These are phyloP conservation scores for Penicillium sp. DNA, from an alignment of 2,329 filamentous ascomycete species.

Conservation along the genomic window DNA sequence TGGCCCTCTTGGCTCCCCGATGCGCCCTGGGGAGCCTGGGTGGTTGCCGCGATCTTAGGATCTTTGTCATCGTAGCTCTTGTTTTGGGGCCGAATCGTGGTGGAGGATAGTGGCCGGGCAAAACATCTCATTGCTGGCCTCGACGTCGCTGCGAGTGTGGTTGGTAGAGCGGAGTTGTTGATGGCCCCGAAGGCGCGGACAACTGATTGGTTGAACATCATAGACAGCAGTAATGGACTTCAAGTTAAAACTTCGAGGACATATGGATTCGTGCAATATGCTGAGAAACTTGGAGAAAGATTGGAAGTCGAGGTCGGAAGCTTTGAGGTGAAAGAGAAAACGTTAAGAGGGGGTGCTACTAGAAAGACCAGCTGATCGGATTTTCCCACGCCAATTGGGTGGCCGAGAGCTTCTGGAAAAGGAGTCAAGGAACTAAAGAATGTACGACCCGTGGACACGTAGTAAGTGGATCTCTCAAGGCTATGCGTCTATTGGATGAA, in stretches of 20 bases:
- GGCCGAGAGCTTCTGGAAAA: not conserved
- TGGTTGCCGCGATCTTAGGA: conserved; percentile 27
- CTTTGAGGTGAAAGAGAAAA: not conserved
- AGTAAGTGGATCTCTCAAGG: not conserved
- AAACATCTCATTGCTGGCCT: conserved; percentile 3
- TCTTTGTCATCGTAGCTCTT: conserved; percentile 30
- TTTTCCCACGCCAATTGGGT: not conserved
- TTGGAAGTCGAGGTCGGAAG: not conserved
- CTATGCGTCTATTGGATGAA: not conserved
- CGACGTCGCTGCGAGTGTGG: not conserved
- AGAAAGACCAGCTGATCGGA: not conserved
- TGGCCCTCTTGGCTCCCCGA: conserved; percentile 58
- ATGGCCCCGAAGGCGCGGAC: not conserved
- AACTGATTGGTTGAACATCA: not conserved
- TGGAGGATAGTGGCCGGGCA: conserved; percentile 32
- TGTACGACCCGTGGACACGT: not conserved
- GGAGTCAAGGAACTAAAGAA: not conserved
- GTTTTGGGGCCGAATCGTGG: conserved; percentile 25
- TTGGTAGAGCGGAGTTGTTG: not conserved
- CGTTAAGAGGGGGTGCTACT: not conserved
- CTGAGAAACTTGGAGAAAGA: not conserved
- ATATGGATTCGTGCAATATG: too few relatives aligned
- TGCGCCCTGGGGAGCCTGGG: conserved; percentile 31
- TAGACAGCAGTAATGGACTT: not conserved
- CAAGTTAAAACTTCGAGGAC: too few relatives aligned